Evolutionary conservation across 305 asterid species (phyloP), one percentile per base, ranked within the genome.

Genomic region (Solanum hybrid): DNA sequence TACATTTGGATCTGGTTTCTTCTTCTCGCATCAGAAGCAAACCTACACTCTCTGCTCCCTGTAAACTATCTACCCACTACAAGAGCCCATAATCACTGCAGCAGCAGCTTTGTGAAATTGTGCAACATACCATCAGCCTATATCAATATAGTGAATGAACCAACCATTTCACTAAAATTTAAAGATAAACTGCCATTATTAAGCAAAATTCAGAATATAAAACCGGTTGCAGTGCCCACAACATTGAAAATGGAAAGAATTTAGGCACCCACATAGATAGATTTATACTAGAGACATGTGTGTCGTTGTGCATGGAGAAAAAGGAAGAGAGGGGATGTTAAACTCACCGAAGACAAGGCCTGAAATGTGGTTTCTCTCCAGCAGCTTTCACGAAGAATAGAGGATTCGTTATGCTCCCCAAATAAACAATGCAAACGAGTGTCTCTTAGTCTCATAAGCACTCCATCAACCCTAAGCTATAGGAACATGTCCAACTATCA

Each of bases 391-490:
- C 96, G 95, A 91, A 95, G 98, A 92, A 97, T 88, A 90, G 90
- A 91, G 32, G 98, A 95, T 87, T 93, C 90, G 17, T 84, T 51
- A 93, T 89, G 87, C 79, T 93, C 95, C 90, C 78, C 90, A 88
- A 96, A 97, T 85, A 93, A 90, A 89, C 99, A 97, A 90, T 95
- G 98, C 95, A 97, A 89, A 81, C 99, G 99, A 84, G 98, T 95
- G 91, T 96, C 99, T 93, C 99, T 94, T 94, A 96, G 91, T 93
- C 99, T 95, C 98, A 97, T 93, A 56, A 96, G 97, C 93, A 92
- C 98, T 88, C 99, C 99, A 91, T 97, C 99, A 89, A 97, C 99
- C 93, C 99, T 96, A 88, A 97, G 98, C 98, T 97, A 95, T 36
- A 87, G 40, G 87, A 45, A 45, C 87, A 82, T 82, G 40, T 82